Evolutionary conservation across 352 stramenopile genomes (phyloP), one percentile per base, ranked within the genome.

Genomic region (Thalassiosira livingstoniorum): DNA sequence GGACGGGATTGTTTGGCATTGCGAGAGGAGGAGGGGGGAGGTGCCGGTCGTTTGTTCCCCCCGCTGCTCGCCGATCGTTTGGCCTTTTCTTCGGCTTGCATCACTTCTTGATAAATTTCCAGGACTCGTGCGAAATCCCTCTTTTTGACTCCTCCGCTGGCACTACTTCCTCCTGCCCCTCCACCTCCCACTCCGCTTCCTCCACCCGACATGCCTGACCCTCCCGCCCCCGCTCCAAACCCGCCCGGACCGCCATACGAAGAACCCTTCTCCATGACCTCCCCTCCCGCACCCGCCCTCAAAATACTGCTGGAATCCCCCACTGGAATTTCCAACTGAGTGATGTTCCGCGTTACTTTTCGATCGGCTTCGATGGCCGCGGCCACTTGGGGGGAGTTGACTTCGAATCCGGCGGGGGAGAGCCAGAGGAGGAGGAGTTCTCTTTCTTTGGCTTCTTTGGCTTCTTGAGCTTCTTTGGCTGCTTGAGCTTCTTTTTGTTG

Each of bases 221-320:
- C 39, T 4, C 42, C 45, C 37, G 7, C 29, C 2, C 45, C 74
- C 29, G 29, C 39, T 4, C 42, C 45, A 57, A 5, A 21, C 2
- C 45, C 74, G 21, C 53, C 62, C 15, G 1, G 31, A n/a, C 2
- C 55, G 2, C 15, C 34, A 55, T 23, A 45, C 0, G 5, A 32
- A 45, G 27, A 47, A 51, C 45, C 68, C 64, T 77, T 73, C 0
- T 83, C 76, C 21, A 83, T 51, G 5, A 86, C 51, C n/a, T 86
- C 80, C 10, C 75, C 75, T 32, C 80, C 80, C 1, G 73, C 80
- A 31, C 78, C 75, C 3, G 87, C 83, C 27, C 88, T 82, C 25
- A 94, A 73, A 76, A 94, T 91, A 31, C 85, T 92, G 0, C 84
- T 72, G 4, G 90, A 94, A 72, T 94, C 86, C 10, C 90, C 90